phyloP scores from a whole-genome alignment of 148 eudicot species.

The Talinum fruticosum region DNA sequence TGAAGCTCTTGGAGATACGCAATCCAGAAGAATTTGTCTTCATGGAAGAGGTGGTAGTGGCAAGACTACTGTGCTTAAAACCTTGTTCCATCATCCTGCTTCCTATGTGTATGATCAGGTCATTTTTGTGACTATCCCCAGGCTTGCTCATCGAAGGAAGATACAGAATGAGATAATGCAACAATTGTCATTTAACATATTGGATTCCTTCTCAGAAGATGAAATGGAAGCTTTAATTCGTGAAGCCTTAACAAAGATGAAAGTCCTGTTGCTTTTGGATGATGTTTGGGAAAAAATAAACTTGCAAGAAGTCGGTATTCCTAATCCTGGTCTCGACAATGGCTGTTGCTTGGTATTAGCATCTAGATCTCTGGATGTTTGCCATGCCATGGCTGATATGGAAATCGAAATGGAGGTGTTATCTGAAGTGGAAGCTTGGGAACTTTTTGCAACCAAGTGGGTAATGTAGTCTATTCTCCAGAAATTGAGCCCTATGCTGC shows the following conservation, averaged over 20 bases:
- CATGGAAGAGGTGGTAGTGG: constrained; percentile 29
- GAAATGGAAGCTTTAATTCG: constrained; percentile 5
- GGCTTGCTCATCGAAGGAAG: constrained; percentile 9
- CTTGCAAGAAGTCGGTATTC: constrained; percentile 26
- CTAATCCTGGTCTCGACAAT: constrained; percentile 2
- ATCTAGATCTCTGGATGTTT: constrained; percentile 9
- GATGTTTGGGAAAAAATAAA: constrained; percentile 24
- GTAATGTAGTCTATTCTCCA: constrained; percentile 16
- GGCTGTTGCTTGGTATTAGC: constrained; percentile 19
- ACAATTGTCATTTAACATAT: constrained; percentile 18
- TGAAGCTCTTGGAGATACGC: constrained; percentile 5
- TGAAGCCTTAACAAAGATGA: not conserved
- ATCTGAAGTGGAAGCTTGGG: constrained; percentile 25
- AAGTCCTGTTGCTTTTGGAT: constrained; percentile 23
- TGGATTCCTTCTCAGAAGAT: constrained; percentile 10
- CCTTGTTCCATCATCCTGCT: constrained; percentile 12
- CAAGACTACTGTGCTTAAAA: constrained; percentile 25
- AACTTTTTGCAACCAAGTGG: constrained; percentile 7
- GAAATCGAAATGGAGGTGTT: constrained; percentile 16
- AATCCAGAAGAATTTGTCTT: constrained; percentile 15
- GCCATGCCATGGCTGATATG: not conserved
- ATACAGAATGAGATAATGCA: constrained; percentile 19
- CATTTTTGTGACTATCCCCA: constrained; percentile 22
- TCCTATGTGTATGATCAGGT: constrained; percentile 11
- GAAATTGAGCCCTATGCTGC: constrained; percentile 26